Evolutionary conservation across 495 filamentous ascomycete species (phyloP).

Genomic region (Darksidea phi): DNA sequence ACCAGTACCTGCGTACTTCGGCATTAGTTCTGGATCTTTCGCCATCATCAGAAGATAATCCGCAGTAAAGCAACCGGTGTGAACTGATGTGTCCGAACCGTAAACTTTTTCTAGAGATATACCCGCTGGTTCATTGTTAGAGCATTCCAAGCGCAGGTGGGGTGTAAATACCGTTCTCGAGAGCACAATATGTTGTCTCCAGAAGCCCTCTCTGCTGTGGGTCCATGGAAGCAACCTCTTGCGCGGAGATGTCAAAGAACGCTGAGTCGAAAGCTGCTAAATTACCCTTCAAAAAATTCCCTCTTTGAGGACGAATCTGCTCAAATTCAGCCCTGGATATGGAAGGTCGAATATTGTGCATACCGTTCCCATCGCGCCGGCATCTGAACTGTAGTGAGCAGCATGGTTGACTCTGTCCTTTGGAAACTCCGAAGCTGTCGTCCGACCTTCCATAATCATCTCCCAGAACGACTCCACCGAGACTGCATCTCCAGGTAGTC

Average conservation of each 20-base stretch:
- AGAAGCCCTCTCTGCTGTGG: conserved; percentile 22
- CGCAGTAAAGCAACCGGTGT: conserved; percentile 6
- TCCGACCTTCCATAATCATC: not conserved
- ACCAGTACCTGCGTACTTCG: conserved; percentile 9
- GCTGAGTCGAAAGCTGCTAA: no score
- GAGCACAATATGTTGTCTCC: conserved; percentile 15
- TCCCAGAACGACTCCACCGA: not conserved
- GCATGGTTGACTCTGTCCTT: not conserved
- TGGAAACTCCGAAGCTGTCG: not conserved
- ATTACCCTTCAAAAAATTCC: conserved; percentile 15
- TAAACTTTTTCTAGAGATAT: conserved; percentile 5
- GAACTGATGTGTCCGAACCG: not conserved
- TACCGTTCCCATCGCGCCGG: not conserved
- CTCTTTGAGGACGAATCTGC: not conserved
- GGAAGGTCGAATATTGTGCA: not conserved
- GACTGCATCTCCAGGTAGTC: conserved; percentile 1
- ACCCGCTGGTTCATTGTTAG: conserved; percentile 21
- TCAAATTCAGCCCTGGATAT: no score
- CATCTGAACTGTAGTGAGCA: not conserved
- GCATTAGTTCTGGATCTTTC: conserved; percentile 35
- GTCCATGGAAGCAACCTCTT: conserved; percentile 29
- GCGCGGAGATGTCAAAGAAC: conserved; percentile 22
- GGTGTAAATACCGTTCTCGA: conserved; percentile 22
- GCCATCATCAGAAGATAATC: not conserved
- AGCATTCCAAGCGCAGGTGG: not conserved